Conservation (phyloP, 345 rosid genomes). For the Gossypium longicalyx region DNA sequence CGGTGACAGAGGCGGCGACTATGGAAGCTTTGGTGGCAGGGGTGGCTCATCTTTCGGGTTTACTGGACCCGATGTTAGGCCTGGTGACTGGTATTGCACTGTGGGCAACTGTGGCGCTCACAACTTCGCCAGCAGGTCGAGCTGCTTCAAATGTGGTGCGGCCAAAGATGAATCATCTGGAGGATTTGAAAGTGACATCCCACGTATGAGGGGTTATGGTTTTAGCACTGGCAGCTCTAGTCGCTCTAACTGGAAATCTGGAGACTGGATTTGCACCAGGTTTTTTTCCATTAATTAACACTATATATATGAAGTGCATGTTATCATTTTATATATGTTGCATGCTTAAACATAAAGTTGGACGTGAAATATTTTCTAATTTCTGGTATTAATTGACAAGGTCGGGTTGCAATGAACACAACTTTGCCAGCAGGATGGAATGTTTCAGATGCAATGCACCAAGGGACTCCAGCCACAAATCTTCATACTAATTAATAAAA, state of each 20-base stretch:
- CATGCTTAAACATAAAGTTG: not conserved
- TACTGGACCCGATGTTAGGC: constrained; percentile 66
- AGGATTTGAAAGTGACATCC: constrained; percentile 29
- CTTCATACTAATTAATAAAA: constrained; percentile 27
- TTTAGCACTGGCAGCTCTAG: constrained; percentile 33
- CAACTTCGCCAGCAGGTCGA: constrained; percentile 69
- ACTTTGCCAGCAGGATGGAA: constrained; percentile 88
- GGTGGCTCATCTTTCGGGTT: constrained; percentile 43
- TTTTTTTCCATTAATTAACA: constrained; percentile 9
- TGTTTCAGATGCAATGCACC: constrained; percentile 94
- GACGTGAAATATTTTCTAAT: not conserved
- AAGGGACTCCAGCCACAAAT: constrained; percentile 42
- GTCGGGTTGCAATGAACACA: constrained; percentile 82
- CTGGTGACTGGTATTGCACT: constrained; percentile 82
- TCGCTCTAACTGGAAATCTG: constrained; percentile 75
- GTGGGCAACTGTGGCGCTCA: constrained; percentile 62
- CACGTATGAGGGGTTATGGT: constrained; percentile 36
- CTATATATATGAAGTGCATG: not conserved
- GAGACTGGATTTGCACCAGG: constrained; percentile 83
- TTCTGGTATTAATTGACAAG: constrained; percentile 21
- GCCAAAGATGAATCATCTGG: constrained; percentile 39
- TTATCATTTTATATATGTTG: not conserved
- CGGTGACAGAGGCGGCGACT: constrained; percentile 28
- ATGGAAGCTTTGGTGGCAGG: constrained; percentile 38
- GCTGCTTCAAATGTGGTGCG: constrained; percentile 66